Evolutionary conservation across 805 yeast species (phyloP), one percentile per base, ranked within the genome.

Genomic region (Nakazawaea sp.): DNA sequence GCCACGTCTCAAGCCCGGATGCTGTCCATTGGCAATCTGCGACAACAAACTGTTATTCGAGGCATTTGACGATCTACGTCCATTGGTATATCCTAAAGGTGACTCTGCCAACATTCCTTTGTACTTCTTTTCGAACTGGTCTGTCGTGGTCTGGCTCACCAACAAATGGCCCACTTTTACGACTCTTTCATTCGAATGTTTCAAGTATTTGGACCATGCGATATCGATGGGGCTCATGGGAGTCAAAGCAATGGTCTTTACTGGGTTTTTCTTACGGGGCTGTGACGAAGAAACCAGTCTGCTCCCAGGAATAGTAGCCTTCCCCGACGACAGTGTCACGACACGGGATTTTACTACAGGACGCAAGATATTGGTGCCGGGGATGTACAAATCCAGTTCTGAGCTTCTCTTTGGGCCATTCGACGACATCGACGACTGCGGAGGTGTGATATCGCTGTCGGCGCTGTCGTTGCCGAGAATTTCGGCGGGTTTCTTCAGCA

Each of bases 91-190:
- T n/a, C 75, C 77, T 27, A 77, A 53, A 0, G 84, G 83, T 1
- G 81, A 64, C 43, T 78, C 82, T 30, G 71, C 74, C 17, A 81
- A 50, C 44, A 64, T 59, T 0, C 85, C 85, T 45, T 63, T 70
- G 42, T 68, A 65, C 41, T 67, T 78, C 53, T 64, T 74, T 43
- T 80, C 86, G 44, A 82, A 68, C 0, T 42, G 32, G 5, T 70
- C 78, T 0, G 75, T 70, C 2, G 61, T 50, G 7, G 69, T 59
- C 35, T 62, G 57, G 5, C 63, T 56, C 2, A 72, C 70, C 27
- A 62, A 59, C 4, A 77, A 67, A 21, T 75, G 70, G 1, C 82
- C 85, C 21, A 68, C 68, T 43, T 68, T 73, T 33, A 78, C 40
- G 1, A 81, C 67, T 40, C 87, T 62, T 49, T 82, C 92, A 35